Evolutionary conservation across 306 rosid genomes (phyloP), one percentile per base, ranked within the genome.

Genomic region (Quercus engelmannii): DNA sequence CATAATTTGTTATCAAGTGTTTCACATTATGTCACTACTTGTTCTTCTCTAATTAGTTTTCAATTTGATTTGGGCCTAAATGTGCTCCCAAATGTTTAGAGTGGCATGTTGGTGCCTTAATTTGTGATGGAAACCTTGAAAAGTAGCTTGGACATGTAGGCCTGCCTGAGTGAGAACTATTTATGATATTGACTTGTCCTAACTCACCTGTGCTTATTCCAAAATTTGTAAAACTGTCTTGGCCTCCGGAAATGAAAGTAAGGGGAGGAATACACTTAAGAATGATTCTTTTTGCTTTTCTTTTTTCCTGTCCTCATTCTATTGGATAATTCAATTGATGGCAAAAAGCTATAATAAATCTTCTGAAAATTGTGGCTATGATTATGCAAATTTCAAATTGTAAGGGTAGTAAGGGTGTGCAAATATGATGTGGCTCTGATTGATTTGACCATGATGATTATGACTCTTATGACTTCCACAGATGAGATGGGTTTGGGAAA

Each of bases 401-500:
- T 67, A 67, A 67, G 25, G 43, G 5, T 67, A 31, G 43, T 55
- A 62, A 26, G 62, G 62, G 59, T 55, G 55, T 59, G 63, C 13
- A 69, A 65, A 25, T 55, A 20, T 31, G 63, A 23, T 70, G n/a
- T 76, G 69, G 80, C 73, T 70, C 55, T 67, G 59, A 76, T 71
- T 73, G 57, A 64, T 75, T 83, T 85, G 56, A 77, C 75, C 52
- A 35, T 73, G 14, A 23, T 78, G 12, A 49, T 76, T 30, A 33
- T 30, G 71, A 31, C 43, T 19, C 79, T 85, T 75, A 70, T 75
- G 63, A 74, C 41, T 58, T 73, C 71, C 82, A 74, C 88, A 92
- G 97, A 95, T 82, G 98, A 95, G 89, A 92, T 92, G 99, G 98
- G 99, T 62, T 75, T 95, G 87, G 97, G 99, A 30, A 95, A 95